Base-by-base conservation (phyloP, 2,329 filamentous ascomycete genomes). In the Teratosphaeria pseudoeucalypti region DNA sequence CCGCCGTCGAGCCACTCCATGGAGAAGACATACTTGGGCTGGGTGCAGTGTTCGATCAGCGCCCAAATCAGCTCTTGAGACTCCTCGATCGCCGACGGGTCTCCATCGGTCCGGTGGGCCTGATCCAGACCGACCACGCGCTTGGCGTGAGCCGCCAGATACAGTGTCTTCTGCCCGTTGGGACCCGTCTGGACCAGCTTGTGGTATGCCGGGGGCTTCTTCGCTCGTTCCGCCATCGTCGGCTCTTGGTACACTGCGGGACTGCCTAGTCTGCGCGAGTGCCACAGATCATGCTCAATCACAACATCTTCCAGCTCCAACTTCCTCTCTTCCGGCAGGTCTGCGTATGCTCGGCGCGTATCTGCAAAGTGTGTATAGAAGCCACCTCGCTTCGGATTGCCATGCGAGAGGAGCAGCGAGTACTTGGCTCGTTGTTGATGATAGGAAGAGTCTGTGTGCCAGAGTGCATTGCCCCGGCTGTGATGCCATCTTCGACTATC, bases 21-120 rank as follows among this genome's bases (percentile, higher is more conserved):
- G n/a, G 52, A 55, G n/a, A 58, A 58, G 3, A 55, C 57, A 39
- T 58, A 29, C 52, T 58, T 19, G 12, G 52, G 57, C 34, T 55
- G 52, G 12, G 57, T 58, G 34, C 57, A 58, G 27, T 55, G 57
- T 23, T 58, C 52, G 14, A 58, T 55, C 26, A 58, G 57, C n/a
- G 55, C 52, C 57, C 52, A 55, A 2, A 58, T 58, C n/a, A 58
- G 52, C 23, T 19, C 16, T 23, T 58, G 57, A n/a, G 57, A 58
- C 19, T n/a, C 27, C 12, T n/a, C 32, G 11, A 54, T 58, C 16
- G 37, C 32, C 39, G 14, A 26, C 14, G 27, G 19, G 2, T 6
- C 19, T 11, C 10, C 43, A 10, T 23, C 6, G 9, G n/a, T 5
- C 23, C n/a, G 6, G 14, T 16, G 11, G 55, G 11, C 55, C 26